Conservation (phyloP, 2,329 filamentous ascomycete genomes). For the Aspergillus piperis region DNA sequence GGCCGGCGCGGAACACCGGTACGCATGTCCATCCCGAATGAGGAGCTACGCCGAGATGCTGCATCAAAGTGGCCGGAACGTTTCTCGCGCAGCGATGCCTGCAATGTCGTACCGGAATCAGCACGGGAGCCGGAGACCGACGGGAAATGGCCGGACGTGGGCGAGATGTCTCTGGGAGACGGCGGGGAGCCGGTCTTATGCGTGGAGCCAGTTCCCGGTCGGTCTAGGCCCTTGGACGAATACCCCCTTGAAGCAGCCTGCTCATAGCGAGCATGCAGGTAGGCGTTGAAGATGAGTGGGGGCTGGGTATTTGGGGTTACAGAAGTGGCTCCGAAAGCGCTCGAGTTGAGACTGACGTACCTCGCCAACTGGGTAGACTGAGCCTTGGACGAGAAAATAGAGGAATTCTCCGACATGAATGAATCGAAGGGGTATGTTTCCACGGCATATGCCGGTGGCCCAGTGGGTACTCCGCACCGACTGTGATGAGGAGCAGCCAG, state of each 20-base stretch:
- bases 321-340: slow-evolving; percentile 72
- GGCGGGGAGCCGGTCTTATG: slow-evolving; percentile 55
- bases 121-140: slow-evolving; percentile 81
- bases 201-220: slow-evolving; percentile 72
- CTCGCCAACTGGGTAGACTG: slow-evolving; percentile 73
- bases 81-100: slow-evolving; percentile 87
- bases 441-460: slow-evolving; percentile 87
- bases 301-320: slow-evolving; percentile 54
- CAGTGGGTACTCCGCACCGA: slow-evolving; percentile 80
- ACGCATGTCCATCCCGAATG: slow-evolving; percentile 77
- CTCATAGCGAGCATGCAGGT: slow-evolving; percentile 73
- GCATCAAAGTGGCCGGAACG: slow-evolving; percentile 89
- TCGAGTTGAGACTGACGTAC: slow-evolving; percentile 86
- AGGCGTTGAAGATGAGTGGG: slow-evolving; percentile 85
- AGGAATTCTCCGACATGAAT: slow-evolving; percentile 82
- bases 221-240: slow-evolving; percentile 54
- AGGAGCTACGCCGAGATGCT: slow-evolving; percentile 83
- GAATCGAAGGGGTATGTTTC: slow-evolving; percentile 90
- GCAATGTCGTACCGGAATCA: slow-evolving; percentile 86
- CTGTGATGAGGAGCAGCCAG: slow-evolving; percentile 86
- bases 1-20: slow-evolving; percentile 57
- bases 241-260: slow-evolving; percentile 50
- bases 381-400: slow-evolving; percentile 74
- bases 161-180: slow-evolving; percentile 65
- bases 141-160: slow-evolving; percentile 75